A percentile compares a stretch with the other conserved stretches of the same genome.
Conservation (phyloP, 257 asterid genomes). For the Henckelia pumila region DNA sequence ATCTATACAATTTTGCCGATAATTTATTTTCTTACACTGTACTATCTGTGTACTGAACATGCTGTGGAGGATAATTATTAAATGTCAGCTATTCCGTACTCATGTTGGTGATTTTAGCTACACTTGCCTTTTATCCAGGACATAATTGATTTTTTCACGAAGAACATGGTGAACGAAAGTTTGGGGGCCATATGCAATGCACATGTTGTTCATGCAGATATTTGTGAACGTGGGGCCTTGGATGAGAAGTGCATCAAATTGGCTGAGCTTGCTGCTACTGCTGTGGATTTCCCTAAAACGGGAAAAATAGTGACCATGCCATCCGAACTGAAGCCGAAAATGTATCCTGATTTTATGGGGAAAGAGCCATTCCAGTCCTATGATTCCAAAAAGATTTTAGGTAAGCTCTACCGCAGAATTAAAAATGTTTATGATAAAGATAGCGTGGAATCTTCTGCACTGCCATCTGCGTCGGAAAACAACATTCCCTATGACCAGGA, state of each 20-base stretch:
- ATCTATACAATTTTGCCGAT: too few species aligned
- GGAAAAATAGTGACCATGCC: constrained; percentile 76
- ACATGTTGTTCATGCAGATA: constrained; percentile 95
- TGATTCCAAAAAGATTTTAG: constrained; percentile 56
- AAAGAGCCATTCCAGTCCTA: constrained; percentile 70
- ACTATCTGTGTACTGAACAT: background rate
- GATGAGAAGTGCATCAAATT: constrained; percentile 79
- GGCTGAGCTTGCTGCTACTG: constrained; percentile 93
- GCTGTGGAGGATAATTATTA: background rate
- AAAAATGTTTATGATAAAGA: constrained; percentile 45
- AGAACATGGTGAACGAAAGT: constrained; percentile 78
- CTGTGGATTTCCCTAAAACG: constrained; percentile 93
- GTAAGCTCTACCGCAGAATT: constrained; percentile 70
- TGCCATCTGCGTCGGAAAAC: constrained; percentile 24
- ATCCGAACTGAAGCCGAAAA: constrained; percentile 51
- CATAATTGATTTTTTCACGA: constrained; percentile 64
- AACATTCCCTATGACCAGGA: constrained; percentile 54
- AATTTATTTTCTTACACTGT: too few species aligned
- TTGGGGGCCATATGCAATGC: constrained; percentile 91
- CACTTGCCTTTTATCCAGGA: constrained; percentile 46
- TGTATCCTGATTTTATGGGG: constrained; percentile 92
- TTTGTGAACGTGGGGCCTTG: constrained; percentile 72
- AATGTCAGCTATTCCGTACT: background rate
- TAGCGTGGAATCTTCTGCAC: constrained; percentile 30
- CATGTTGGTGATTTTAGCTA: constrained; percentile 7